These are phyloP conservation scores for Imleria badia DNA, from an alignment of 768 basidiomycete genomes.

Conservation along the genomic window DNA sequence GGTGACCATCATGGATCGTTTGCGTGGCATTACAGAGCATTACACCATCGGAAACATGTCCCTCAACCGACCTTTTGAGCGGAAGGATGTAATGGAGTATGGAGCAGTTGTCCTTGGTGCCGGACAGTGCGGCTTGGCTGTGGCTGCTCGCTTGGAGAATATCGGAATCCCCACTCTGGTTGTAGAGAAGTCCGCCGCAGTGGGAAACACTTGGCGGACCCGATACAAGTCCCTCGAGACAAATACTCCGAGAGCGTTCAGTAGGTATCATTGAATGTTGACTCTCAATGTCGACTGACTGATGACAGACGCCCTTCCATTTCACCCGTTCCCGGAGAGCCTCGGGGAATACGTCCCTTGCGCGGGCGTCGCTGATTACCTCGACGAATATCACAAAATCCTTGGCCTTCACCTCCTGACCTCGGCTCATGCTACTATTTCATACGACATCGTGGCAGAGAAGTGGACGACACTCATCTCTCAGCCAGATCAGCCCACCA, in stretches of 20 bases:
- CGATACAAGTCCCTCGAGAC: neutral
- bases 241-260: neutral
- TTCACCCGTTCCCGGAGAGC: neutral
- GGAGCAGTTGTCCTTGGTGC: neutral
- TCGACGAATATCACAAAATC: no score
- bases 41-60: neutral
- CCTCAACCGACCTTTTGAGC: neutral
- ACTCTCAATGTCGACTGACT: neutral
- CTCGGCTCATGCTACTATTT: neutral
- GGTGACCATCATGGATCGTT: neutral
- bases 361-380: no score
- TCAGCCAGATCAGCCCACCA: neutral
- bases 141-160: neutral
- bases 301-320: neutral
- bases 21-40: neutral
- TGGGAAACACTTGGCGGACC: neutral
- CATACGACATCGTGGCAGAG: neutral
- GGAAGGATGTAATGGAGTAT: neutral
- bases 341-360: neutral
- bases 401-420: neutral
- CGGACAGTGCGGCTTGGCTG: neutral
- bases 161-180: neutral
- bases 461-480: neutral
- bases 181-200: neutral
- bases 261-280: neutral